Evolutionary conservation across 169 alveolate species (phyloP), one percentile per base, ranked within the genome.

Genomic region (Babesia gibsoni): DNA sequence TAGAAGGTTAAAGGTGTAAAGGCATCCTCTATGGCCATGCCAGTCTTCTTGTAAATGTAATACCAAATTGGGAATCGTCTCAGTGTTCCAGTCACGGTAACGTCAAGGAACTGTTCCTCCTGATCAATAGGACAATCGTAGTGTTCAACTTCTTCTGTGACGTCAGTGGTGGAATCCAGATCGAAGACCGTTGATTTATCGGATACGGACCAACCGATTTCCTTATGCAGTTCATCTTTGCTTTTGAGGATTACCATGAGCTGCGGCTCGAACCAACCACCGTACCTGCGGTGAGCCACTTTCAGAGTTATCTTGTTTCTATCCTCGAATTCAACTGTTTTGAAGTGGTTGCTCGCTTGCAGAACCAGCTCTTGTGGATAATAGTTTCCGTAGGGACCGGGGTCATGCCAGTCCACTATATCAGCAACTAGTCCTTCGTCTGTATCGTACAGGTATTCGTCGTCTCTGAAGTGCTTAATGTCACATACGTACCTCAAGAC

Each of bases 251-350:
- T 49, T 5, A 61, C 59, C 58, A 61, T 61, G 22, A 37, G 61
- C 36, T 33, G 58, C 0, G 58, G 56, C 58, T 61, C 72, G 39
- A 61, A 61, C 72, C 72, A 61, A 18, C 72, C 72, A 8, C 72
- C 72, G 20, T 43, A 61, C 23, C 12, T 9, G 43, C 48, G 59
- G 72, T 61, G 72, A 27, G 72, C 59, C 16, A 45, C 72, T 10
- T 45, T 25, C 22, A 45, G 25, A 9, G 5, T 29, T 4, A 45
- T 23, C 5, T 27, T 20, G 4, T 12, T 23, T 3, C 25, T 10
- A 4, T 6, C 27, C 6, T 43, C 56, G 22, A 41, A 43, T 6
- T 16, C 45, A 3, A 45, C 72, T 1, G 27, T 27, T 4, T 45
- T 30, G 39, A 61, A 61, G 20, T 46, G 37, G 9, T 45, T 46